Evolutionary conservation across 495 filamentous ascomycete genomes (phyloP), one percentile per base, ranked within the genome.

Genomic region (Penicillium angulare): DNA sequence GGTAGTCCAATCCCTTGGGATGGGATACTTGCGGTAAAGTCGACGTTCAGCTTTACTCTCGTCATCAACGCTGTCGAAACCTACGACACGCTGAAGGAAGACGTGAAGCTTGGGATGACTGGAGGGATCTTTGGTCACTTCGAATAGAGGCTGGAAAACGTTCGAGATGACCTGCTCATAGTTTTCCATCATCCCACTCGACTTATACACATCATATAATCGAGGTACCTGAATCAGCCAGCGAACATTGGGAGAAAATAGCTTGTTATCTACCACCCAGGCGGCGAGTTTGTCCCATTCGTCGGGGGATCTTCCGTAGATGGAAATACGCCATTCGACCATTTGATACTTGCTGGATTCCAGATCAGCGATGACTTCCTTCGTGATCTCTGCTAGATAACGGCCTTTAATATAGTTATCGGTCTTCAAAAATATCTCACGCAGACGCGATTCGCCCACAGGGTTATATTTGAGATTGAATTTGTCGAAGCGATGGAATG

Each of bases 391-490:
- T 0, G 93, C 93, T 17, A 98, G 79, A 67, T 98, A 98, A 23
- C 92, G 86, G 18, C 93, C 93, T 55, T 95, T 83, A 59, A 98
- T 95, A 70, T 88, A 91, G 70, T 98, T 98, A 70, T 98, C 95
- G 27, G 93, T 97, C 73, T 98, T 98, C 27, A 98, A 74, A 67
- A 98, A 98, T 55, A 98, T 97, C 29, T 92, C 95, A 51, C 93
- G 85, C 35, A 98, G 74, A 29, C 93, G 84, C 17, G 95, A 97
- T 67, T 97, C 93, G 23, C 93, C 93, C 32, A 98, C 87, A 2
- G 93, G 93, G 60, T 98, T 98, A 63, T 98, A 98, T 64, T 98
- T 98, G 20, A 98, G 77, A 61, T 98, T 98, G 78, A 98, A 98
- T 68, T 98, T 98, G 73, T 98, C 93, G 64, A 98, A 98, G 0